Base-by-base conservation (phyloP, 805 yeast species). In the Wickerhamiella spandovensis region DNA sequence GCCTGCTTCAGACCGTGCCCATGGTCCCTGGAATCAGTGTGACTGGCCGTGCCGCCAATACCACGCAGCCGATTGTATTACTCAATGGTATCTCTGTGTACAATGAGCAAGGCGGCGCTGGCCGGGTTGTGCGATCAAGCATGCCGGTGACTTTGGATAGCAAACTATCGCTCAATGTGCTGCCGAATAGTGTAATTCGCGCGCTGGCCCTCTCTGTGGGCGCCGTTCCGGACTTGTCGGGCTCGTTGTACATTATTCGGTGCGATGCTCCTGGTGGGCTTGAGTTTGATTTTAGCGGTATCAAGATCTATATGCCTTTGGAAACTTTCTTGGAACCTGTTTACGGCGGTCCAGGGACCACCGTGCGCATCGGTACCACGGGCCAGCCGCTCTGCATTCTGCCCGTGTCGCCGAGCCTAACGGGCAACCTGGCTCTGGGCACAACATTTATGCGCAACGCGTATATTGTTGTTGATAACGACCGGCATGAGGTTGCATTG, bases 391-490 rank as follows among this genome's bases (percentile, higher is more conserved):
- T 65, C 37, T 58, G 61, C 13, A 54, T 63, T 18, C n/a, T 58
- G 62, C 21, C 65, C 59, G 39, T 35, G 7, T 28, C 65, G 58
- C 51, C 65, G 58, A 25, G 44, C 56, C n/a, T n/a, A 5, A 35
- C 20, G 2, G 39, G 39, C 10, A 20, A 62, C 66, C 42, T 58
- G 42, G 70, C 80, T 49, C 67, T 84, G 37, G 92, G 92, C 10
- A 88, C 81, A 60, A 73, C 75, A 44, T 75, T 83, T 60, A 65
- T 84, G 54, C 70, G 84, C 49, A 72, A 76, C 38, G 82, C 81
- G 3, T 84, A 83, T 60, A 73, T 76, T 24, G 86, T 81, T 15
- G 81, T 74, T 62, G 84, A 84, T 62, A 66, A 81, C 47, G 85
- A 80, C 22, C 73, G 73, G 57, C 63, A 62, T 46, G 71, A 76